Evolutionary conservation across 2,329 filamentous ascomycete genomes (phyloP).

Genomic region (Clarireedia paspali): DNA sequence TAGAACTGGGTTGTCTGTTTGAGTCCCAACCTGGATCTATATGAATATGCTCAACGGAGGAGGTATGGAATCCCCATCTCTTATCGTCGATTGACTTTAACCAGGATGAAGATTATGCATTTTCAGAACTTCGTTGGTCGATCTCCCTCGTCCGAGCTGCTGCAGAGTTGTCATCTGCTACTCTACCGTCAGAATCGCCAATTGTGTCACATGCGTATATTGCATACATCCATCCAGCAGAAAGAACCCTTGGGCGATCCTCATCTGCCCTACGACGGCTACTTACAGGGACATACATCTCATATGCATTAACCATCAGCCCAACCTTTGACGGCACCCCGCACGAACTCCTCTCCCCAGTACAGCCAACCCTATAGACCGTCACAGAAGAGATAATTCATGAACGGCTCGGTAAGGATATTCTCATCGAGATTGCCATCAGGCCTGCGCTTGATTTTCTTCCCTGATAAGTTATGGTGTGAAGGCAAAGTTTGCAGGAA

Average conservation of each 20-base stretch:
- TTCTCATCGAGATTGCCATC: too few species aligned
- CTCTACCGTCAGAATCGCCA: not conserved
- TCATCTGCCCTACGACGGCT: conserved; percentile 13
- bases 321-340: too few species aligned
- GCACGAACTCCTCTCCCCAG: not conserved
- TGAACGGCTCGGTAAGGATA: not conserved
- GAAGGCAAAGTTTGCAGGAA: not conserved
- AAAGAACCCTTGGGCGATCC: conserved; percentile 16
- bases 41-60: too few species aligned
- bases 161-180: not conserved
- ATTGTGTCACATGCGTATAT: not conserved
- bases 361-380: not conserved
- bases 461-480: not conserved
- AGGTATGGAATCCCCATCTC: not conserved
- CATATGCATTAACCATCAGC: conserved; percentile 1
- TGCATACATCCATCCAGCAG: conserved; percentile 5
- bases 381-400: not conserved
- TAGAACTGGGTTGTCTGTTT: too few species aligned
- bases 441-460: too few species aligned
- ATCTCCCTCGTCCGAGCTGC: too few species aligned
- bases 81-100: not conserved
- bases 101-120: not conserved
- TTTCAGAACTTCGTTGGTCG: not conserved
- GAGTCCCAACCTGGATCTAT: too few species aligned
- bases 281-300: not conserved